phyloP scores from a whole-genome alignment of 78 protist genomes.

The Cyanophora paradoxa region DNA sequence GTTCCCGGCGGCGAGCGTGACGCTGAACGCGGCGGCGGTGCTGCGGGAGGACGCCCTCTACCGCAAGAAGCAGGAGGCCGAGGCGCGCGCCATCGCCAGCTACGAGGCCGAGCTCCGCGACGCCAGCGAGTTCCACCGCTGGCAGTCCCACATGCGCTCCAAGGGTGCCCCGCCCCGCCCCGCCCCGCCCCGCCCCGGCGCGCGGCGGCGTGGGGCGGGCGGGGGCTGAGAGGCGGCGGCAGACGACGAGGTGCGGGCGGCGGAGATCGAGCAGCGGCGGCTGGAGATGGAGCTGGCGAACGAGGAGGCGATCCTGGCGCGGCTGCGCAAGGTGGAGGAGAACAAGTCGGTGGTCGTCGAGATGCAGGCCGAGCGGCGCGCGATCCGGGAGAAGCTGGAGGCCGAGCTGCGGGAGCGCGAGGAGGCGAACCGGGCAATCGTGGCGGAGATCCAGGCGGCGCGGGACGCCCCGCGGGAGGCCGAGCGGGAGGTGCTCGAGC shows the following conservation, averaged over 20 bases:
- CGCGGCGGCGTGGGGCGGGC: neutral
- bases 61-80: constrained; percentile 20
- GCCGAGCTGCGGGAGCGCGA: constrained; percentile 13
- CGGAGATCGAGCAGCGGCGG: neutral
- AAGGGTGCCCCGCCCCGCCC: neutral
- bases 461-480: no score
- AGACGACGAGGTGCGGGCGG: neutral
- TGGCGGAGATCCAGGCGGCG: no score
- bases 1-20: neutral
- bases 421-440: no score
- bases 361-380: neutral
- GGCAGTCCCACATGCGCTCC: neutral
- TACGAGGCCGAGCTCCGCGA: constrained; percentile 35
- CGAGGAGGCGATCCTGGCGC: neutral
- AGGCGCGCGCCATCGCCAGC: neutral
- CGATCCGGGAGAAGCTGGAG: neutral
- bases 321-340: neutral
- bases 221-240: no score
- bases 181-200: neutral
- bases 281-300: neutral
- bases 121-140: constrained; percentile 6
- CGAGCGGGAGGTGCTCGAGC: neutral
- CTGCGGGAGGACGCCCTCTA: constrained; percentile 35
- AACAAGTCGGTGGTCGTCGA: neutral
- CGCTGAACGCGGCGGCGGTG: constrained; percentile 25